Evolutionary conservation across 2,329 filamentous ascomycete genomes (phyloP).

Genomic region (Xylariaceae sp.): DNA sequence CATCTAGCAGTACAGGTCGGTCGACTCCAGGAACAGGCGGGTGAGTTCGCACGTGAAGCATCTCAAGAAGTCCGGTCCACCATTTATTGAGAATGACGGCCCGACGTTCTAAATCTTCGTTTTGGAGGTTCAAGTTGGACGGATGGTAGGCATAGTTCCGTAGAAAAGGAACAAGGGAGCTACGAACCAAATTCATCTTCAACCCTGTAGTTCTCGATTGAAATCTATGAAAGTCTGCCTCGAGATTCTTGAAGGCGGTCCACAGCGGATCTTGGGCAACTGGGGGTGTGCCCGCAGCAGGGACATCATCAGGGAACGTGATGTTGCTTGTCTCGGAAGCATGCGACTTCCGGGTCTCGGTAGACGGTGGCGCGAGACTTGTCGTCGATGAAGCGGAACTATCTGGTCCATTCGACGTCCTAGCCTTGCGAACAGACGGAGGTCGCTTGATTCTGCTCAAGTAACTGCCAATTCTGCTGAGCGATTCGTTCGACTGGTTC

Average conservation of each 20-base stretch:
- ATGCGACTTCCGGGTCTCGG: conserved; percentile 32
- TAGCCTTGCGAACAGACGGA: conserved; percentile 38
- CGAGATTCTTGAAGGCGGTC: conserved; percentile 50
- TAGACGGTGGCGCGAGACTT: conserved; percentile 41
- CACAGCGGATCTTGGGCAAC: conserved; percentile 48
- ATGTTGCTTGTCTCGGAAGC: conserved; percentile 32
- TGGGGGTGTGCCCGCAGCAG: conserved; percentile 14
- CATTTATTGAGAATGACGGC: conserved; percentile 80
- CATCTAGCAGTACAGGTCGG: conserved; percentile 72
- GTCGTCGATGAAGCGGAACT: conserved; percentile 45
- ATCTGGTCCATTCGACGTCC: conserved; percentile 29
- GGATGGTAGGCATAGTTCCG: conserved; percentile 62
- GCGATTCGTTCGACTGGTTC: conserved; percentile 34
- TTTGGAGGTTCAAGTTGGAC: conserved; percentile 58
- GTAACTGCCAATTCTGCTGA: conserved; percentile 36
- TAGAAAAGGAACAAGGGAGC: conserved; percentile 70
- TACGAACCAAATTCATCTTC: conserved; percentile 70
- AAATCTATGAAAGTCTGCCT: conserved; percentile 51
- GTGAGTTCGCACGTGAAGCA: conserved; percentile 60
- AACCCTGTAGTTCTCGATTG: conserved; percentile 65
- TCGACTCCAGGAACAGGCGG: conserved; percentile 81
- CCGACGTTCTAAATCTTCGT: conserved; percentile 78
- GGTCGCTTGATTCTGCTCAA: conserved; percentile 49
- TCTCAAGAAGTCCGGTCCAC: conserved; percentile 79
- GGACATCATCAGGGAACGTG: conserved; percentile 29